Percentiles rank a stretch among this genome's conserved stretches.
Evolutionary conservation across 352 stramenopile genomes (phyloP).

Genomic region (Phytophthora tentaculata): DNA sequence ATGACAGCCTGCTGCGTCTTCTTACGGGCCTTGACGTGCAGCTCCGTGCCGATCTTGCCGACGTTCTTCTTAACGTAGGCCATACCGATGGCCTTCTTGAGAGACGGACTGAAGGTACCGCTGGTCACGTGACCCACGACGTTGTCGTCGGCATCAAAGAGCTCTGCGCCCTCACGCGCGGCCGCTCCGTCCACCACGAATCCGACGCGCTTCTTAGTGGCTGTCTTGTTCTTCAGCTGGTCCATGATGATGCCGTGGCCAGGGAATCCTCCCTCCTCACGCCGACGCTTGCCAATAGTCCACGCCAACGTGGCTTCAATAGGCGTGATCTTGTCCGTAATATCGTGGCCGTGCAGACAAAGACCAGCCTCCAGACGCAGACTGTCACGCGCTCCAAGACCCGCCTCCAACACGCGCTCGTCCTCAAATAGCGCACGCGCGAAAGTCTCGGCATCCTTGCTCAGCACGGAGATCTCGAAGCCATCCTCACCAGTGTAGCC

Average conservation of each 20-base stretch:
- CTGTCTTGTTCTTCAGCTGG: slow-evolving; percentile 94
- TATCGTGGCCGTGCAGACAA: slow-evolving; percentile 99
- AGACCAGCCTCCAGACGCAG: slow-evolving; percentile 98
- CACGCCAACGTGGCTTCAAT: slow-evolving; percentile 95
- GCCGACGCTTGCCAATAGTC: slow-evolving; percentile 90
- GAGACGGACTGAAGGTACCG: slow-evolving; percentile 96
- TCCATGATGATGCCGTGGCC: slow-evolving; percentile 96
- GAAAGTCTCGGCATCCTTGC: slow-evolving; percentile 59
- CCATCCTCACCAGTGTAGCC: slow-evolving; percentile 99
- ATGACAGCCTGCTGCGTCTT: slow-evolving; percentile 95
- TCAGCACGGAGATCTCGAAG: slow-evolving; percentile 96
- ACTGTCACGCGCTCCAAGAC: slow-evolving; percentile 96
- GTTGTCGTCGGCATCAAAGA: slow-evolving; percentile 87
- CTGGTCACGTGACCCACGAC: slow-evolving; percentile 95
- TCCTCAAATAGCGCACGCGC: slow-evolving; percentile 62
- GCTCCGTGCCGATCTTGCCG: slow-evolving; percentile 93
- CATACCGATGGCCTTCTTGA: slow-evolving; percentile 98
- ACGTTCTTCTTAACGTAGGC: slow-evolving; percentile 95
- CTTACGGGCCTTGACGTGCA: slow-evolving; percentile 95
- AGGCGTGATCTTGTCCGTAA: slow-evolving; percentile 95
- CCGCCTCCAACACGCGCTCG: slow-evolving; percentile 89
- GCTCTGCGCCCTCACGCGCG: slow-evolving; percentile 92
- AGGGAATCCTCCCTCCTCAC: slow-evolving; percentile 93
- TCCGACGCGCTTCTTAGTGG: slow-evolving; percentile 94
- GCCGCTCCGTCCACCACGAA: slow-evolving; percentile 96